Percentiles rank a stretch among this genome's conserved stretches.
phyloP scores from a whole-genome alignment of 306 rosid species.

The Lathyrus sativus region DNA sequence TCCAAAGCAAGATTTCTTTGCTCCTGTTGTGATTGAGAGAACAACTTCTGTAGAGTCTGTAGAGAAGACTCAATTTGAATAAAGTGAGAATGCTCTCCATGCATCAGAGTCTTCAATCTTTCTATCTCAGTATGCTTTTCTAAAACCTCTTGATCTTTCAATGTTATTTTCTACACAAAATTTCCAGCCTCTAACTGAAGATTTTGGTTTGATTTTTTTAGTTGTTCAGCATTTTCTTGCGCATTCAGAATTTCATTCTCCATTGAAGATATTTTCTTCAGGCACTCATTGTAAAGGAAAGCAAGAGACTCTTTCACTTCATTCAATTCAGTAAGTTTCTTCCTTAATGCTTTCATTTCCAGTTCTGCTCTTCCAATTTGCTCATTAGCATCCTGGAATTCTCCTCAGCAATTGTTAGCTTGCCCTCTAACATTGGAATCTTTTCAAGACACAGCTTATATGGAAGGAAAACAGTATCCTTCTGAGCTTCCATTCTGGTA shows the following conservation, averaged over 20 bases:
- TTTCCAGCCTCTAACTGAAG: no score
- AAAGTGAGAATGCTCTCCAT: no score
- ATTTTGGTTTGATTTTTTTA: no score
- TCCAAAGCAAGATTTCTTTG: no score
- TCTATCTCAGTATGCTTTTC: no score
- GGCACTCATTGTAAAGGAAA: constrained; percentile 60
- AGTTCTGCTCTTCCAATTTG: constrained; percentile 61
- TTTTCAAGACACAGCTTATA: constrained; percentile 63
- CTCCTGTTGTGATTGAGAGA: no score
- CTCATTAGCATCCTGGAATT: constrained; percentile 61
- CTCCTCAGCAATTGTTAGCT: constrained; percentile 65
- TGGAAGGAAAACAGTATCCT: constrained; percentile 63
- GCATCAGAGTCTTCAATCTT: no score
- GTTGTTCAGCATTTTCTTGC: constrained; percentile 56
- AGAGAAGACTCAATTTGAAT: no score
- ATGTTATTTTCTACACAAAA: no score
- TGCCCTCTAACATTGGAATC: constrained; percentile 64
- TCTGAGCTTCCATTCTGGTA: constrained; percentile 64
- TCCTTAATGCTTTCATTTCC: constrained; percentile 59
- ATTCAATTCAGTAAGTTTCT: constrained; percentile 48
- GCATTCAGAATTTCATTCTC: constrained; percentile 63
- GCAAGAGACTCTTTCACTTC: constrained; percentile 69
- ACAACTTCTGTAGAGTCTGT: no score
- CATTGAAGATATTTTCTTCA: constrained; percentile 69
- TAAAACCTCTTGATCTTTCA: no score